Evolutionary conservation across 1,284 basidiomycete genomes (phyloP).

Genomic region (Malassezia sympodialis): DNA sequence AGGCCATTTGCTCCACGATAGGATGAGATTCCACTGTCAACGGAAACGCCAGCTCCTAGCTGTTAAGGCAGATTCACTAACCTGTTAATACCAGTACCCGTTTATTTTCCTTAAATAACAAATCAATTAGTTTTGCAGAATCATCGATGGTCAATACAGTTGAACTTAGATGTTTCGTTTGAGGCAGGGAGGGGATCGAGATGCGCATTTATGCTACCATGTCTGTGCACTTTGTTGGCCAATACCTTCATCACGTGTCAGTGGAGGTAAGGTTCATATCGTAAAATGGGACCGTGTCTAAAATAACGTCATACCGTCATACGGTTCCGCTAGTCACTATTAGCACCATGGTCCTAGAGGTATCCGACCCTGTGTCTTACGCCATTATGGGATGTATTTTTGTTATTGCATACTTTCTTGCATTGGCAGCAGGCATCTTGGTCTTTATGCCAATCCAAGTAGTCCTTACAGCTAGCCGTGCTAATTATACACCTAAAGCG

Average conservation of each 20-base stretch:
- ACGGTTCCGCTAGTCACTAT: not conserved
- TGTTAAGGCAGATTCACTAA: not conserved
- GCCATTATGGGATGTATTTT: not conserved
- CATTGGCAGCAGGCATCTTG: not conserved
- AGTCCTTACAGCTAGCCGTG: not conserved
- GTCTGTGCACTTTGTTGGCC: not conserved
- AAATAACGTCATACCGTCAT: not conserved
- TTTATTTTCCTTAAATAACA: conserved; percentile 7
- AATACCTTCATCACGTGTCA: not conserved
- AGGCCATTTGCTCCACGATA: conserved; percentile 43
- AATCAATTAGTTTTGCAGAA: conserved; percentile 12
- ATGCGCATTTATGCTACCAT: conserved; percentile 27
- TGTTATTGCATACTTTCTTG: not conserved
- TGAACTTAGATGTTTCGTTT: conserved; percentile 13
- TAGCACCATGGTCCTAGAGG: not conserved
- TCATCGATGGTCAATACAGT: conserved; percentile 25
- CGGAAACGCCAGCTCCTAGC: conserved; percentile 38
- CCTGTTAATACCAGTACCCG: conserved; percentile 32
- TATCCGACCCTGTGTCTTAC: no score
- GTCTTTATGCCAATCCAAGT: not conserved
- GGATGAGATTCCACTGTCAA: conserved; percentile 45
- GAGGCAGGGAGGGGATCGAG: conserved; percentile 42
- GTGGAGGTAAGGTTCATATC: not conserved
- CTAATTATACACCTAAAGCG: not conserved
- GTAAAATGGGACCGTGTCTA: not conserved